A percentile compares a stretch with the other conserved stretches of the same genome.
These are phyloP conservation scores for Tetrapisispora namnaoensis DNA, from an alignment of 805 yeast genomes.

Conservation along the genomic window DNA sequence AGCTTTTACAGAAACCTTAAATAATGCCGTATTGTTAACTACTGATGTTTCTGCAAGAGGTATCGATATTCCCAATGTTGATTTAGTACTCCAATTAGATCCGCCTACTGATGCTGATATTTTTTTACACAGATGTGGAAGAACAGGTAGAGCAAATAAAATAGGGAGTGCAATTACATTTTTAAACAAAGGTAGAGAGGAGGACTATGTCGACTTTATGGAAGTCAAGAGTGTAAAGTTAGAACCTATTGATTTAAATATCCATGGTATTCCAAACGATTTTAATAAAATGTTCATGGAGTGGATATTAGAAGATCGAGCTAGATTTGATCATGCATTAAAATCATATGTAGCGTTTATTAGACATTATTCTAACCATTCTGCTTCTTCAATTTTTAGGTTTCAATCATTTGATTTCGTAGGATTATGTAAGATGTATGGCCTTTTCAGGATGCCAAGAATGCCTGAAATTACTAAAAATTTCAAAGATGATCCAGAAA, in stretches of 20 bases:
- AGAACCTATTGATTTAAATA: constrained; percentile 27
- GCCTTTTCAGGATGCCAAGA: constrained; percentile 72
- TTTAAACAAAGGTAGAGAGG: constrained; percentile 66
- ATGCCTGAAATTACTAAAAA: constrained; percentile 80
- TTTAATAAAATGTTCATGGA: constrained; percentile 27
- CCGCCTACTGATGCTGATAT: constrained; percentile 92
- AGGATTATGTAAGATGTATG: constrained; percentile 66
- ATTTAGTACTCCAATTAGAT: constrained; percentile 84
- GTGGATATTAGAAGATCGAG: constrained; percentile 67
- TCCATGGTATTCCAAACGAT: constrained; percentile 8
- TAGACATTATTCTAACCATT: constrained; percentile 77
- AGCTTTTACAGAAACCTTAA: constrained; percentile 41
- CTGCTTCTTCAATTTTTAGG: constrained; percentile 82
- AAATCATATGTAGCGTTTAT: constrained; percentile 75
- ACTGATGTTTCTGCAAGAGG: constrained; percentile 99
- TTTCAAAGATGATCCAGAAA: constrained; percentile 41
- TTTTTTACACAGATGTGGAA: constrained; percentile 87
- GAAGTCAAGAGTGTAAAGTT: constrained; percentile 55
- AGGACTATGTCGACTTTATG: constrained; percentile 73
- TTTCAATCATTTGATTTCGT: constrained; percentile 58
- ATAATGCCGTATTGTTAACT: constrained; percentile 62
- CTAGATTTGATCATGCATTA: constrained; percentile 72
- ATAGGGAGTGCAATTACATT: constrained; percentile 72
- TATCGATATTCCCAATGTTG: constrained; percentile 90
- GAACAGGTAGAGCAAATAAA: constrained; percentile 89